phyloP scores from a whole-genome alignment of 306 rosid species.

The Clitoria ternatea region DNA sequence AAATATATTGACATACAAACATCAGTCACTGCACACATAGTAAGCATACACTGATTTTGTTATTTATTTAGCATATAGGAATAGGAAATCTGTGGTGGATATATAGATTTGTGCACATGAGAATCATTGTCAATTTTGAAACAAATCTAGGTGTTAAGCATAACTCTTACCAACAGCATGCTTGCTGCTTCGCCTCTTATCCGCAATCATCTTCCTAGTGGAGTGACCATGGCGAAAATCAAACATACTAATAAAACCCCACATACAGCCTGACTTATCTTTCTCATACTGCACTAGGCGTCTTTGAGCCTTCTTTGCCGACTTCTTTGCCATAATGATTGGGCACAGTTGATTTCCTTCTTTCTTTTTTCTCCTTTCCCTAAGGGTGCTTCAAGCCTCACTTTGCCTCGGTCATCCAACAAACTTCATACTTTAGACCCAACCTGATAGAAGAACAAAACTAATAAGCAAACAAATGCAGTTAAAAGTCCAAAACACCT shows the following conservation, averaged over 20 bases:
- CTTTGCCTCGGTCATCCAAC: constrained; percentile 18
- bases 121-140: constrained; percentile 11
- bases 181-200: constrained; percentile 64
- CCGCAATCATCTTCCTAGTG: constrained; percentile 67
- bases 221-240: constrained; percentile 89
- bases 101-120: background rate
- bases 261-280: constrained; percentile 94
- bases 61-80: background rate
- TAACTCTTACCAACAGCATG: constrained; percentile 58
- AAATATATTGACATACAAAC: constrained; percentile 1
- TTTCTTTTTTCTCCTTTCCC: background rate
- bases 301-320: constrained; percentile 86
- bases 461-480: constrained; percentile 18
- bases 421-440: constrained; percentile 9
- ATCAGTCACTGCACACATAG: constrained; percentile 7
- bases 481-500: background rate
- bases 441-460: constrained; percentile 34
- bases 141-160: constrained; percentile 1
- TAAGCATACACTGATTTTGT: background rate
- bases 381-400: background rate
- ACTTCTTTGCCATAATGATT: constrained; percentile 65
- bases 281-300: constrained; percentile 65
- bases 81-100: background rate
- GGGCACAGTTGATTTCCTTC: constrained; percentile 11
- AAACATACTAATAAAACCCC: constrained; percentile 92